Percentiles rank a stretch among this genome's conserved stretches.
These are phyloP conservation scores for Kluyveromyces starmeri DNA, from an alignment of 805 yeast genomes.

Conservation along the genomic window DNA sequence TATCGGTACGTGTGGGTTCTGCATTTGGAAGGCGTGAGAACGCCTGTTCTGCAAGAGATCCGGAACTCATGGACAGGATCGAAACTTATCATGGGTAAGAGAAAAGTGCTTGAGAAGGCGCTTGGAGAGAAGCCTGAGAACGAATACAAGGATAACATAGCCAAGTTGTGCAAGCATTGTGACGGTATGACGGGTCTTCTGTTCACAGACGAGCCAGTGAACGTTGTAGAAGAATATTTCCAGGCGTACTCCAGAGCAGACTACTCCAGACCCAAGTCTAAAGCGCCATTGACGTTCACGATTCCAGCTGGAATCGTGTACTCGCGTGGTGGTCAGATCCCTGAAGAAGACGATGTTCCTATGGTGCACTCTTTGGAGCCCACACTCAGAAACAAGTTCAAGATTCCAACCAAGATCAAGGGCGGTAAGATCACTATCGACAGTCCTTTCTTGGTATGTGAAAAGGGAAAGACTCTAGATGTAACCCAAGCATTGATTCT, in stretches of 20 bases:
- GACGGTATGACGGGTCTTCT: conserved; percentile 80
- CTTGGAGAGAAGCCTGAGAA: conserved; percentile 81
- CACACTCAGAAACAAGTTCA: conserved; percentile 78
- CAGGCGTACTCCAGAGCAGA: conserved; percentile 68
- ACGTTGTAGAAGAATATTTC: conserved; percentile 87
- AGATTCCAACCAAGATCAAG: conserved; percentile 85
- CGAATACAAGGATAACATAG: conserved; percentile 81
- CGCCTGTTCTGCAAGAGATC: conserved; percentile 88
- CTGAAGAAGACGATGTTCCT: conserved; percentile 89
- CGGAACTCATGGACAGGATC: conserved; percentile 92
- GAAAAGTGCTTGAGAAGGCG: conserved; percentile 88
- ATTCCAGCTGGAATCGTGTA: conserved; percentile 88
- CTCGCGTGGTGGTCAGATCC: conserved; percentile 90
- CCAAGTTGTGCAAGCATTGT: conserved; percentile 52
- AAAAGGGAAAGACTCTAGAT: conserved; percentile 70
- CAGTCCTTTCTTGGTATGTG: conserved; percentile 73
- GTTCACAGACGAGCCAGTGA: conserved; percentile 81
- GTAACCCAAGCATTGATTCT: conserved; percentile 85
- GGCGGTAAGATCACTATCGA: conserved; percentile 77
- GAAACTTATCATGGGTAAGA: conserved; percentile 80
- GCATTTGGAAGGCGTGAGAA: conserved; percentile 84
- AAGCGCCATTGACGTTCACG: conserved; percentile 71
- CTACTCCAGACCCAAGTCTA: conserved; percentile 82
- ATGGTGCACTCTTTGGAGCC: conserved; percentile 94
- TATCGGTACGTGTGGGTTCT: conserved; percentile 78